Evolutionary conservation across 495 filamentous ascomycete genomes (phyloP).

Genomic region (Lophium mytilinum): DNA sequence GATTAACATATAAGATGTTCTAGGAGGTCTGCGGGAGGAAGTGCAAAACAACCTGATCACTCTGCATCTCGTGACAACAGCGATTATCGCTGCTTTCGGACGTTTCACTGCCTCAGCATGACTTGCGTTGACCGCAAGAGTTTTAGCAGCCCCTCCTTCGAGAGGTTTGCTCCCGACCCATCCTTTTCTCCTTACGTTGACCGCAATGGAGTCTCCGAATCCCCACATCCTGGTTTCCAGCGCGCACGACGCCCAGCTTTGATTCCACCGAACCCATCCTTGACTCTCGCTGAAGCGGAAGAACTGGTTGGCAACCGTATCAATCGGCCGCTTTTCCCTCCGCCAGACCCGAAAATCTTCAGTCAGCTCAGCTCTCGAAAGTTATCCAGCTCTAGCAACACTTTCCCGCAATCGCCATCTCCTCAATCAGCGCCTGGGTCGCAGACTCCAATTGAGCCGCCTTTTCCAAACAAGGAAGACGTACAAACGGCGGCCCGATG

Average conservation of each 20-base stretch:
- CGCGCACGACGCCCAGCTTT: slow-evolving; percentile 12
- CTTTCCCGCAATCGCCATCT: neutral
- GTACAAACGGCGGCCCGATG: neutral
- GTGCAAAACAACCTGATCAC: too few species aligned
- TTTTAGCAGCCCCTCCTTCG: too few species aligned
- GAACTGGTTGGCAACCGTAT: slow-evolving; percentile 14
- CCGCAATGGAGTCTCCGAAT: neutral
- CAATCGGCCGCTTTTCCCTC: slow-evolving; percentile 15
- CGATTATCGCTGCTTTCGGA: too few species aligned
- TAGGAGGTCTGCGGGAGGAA: too few species aligned
- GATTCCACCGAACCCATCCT: slow-evolving; percentile 4
- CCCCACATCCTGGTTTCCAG: neutral
- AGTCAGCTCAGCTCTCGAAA: neutral
- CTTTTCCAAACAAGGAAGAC: neutral
- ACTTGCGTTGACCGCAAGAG: too few species aligned
- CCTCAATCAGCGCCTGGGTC: neutral
- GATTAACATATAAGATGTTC: too few species aligned
- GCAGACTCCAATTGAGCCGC: neutral
- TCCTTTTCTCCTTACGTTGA: too few species aligned
- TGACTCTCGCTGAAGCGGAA: slow-evolving; percentile 18
- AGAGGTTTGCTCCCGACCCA: too few species aligned
- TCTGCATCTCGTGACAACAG: too few species aligned
- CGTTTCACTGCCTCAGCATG: too few species aligned
- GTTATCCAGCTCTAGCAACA: neutral
- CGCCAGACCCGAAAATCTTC: slow-evolving; percentile 9